phyloP scores from a whole-genome alignment of 345 rosid genomes.

The Populus davidiana region DNA sequence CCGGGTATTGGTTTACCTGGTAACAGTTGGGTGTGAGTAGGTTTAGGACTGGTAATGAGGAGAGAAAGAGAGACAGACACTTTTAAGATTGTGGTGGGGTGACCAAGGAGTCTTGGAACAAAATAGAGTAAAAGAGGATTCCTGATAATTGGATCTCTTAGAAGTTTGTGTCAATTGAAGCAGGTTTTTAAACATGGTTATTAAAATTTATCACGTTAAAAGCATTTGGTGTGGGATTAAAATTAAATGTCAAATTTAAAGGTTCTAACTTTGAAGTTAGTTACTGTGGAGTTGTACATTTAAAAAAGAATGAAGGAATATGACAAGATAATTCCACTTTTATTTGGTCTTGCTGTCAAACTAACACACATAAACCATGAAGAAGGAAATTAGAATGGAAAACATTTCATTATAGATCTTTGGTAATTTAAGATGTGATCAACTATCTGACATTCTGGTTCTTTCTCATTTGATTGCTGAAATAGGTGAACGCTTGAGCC shows the following conservation, averaged over 20 bases:
- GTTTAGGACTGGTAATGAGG: background rate
- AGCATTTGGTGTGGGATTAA: background rate
- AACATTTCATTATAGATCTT: background rate
- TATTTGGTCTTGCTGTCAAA: background rate
- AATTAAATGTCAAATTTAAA: background rate
- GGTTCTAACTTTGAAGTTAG: background rate
- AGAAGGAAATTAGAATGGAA: background rate
- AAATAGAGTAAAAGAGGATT: background rate
- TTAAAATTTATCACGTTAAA: background rate
- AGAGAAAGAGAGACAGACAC: too few species aligned
- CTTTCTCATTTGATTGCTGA: conserved; percentile 17
- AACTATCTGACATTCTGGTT: conserved; percentile 1
- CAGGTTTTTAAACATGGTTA: background rate
- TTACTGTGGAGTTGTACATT: background rate
- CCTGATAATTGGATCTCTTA: background rate
- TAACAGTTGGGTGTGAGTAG: background rate
- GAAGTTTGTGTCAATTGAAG: background rate
- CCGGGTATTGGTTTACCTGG: background rate
- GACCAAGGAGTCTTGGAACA: background rate
- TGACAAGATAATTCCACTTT: background rate
- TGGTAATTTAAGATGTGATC: background rate
- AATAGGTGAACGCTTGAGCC: conserved; percentile 90
- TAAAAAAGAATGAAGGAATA: background rate
- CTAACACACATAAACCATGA: background rate
- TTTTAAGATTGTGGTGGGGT: background rate